Base-by-base conservation (phyloP, 768 basidiomycete species). In the Kwoniella heveanensis region DNA sequence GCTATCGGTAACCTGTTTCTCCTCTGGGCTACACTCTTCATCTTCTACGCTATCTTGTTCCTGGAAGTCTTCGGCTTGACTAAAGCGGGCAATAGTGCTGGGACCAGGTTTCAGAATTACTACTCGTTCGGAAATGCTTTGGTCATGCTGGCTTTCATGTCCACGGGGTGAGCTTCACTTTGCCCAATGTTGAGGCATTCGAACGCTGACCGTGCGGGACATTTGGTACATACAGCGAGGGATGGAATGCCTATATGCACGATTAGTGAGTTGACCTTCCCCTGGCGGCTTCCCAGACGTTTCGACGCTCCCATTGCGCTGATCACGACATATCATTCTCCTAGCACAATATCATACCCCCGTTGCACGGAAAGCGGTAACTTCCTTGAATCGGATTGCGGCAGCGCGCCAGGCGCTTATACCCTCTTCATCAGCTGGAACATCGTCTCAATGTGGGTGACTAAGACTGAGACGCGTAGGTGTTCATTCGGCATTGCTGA, bases 171-270 rank as follows among this genome's bases (percentile, higher is more conserved):
- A 68, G 86, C 4, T 24, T 26, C 22, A 19, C 22, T 26, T 32
- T 32, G 32, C 32, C 13, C 32, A 32, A 6, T 32, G 32, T 6
- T 13, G 13, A 32, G 32, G 32, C 13, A 32, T 32, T 32, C 32
- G 32, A n/a, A n/a, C 15, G 36, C 59, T 54, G 21, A 53, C 21
- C n/a, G n/a, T n/a, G n/a, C n/a, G n/a, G n/a, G 13, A 21, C 13
- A 9, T 24, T 39, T 61, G 44, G 61, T 25, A 21, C 8, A 17
- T 15, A 7, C 67, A 93, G 93, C 9, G 94, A 97, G 79, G 91
- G 88, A 0, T 98, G 95, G 95, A 97, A 97, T 77, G 87, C 88
- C 70, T 96, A 88, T 78, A 97, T 97, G 95, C 94, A 97, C 76
- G 91, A 97, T 80, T 95, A 87, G 91, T 93, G 77, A 74, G 88